Evolutionary conservation across 139 green algal genomes (phyloP).

Genomic region (Volvox africanus): DNA sequence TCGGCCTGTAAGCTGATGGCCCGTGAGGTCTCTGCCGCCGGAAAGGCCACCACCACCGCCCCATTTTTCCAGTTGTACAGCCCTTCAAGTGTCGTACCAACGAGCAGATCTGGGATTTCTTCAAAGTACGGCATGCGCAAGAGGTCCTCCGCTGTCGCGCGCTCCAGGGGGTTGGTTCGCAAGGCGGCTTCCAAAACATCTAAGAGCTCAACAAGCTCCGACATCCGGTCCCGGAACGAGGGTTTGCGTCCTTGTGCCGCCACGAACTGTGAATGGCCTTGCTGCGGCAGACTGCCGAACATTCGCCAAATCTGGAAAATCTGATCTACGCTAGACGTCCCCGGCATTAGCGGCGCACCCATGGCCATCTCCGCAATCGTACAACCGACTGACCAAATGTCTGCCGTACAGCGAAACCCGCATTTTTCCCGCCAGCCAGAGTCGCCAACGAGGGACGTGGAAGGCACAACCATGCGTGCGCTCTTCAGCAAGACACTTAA

Average conservation of each 20-base stretch:
- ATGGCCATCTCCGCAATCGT: constrained; percentile 26
- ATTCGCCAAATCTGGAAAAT: neutral
- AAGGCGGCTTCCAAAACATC: neutral
- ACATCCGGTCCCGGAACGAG: neutral
- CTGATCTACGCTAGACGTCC: neutral
- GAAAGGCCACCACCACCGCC: neutral
- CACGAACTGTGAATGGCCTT: neutral
- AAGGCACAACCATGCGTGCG: neutral
- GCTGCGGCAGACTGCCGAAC: constrained; percentile 5
- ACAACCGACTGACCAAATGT: constrained; percentile 15
- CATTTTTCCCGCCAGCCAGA: neutral
- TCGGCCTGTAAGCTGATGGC: neutral
- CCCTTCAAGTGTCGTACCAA: neutral
- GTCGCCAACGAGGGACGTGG: neutral
- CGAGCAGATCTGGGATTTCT: neutral
- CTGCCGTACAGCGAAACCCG: neutral
- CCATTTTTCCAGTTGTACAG: constrained; percentile 11
- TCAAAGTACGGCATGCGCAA: constrained; percentile 30
- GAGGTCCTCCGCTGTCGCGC: neutral
- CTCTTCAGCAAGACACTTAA: too few relatives aligned
- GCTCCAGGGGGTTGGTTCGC: neutral
- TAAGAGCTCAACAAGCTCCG: neutral
- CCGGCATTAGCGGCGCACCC: neutral
- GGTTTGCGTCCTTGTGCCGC: neutral
- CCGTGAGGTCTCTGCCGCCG: neutral